phyloP scores from a whole-genome alignment of 768 basidiomycete species.

The Crucibulum laeve region DNA sequence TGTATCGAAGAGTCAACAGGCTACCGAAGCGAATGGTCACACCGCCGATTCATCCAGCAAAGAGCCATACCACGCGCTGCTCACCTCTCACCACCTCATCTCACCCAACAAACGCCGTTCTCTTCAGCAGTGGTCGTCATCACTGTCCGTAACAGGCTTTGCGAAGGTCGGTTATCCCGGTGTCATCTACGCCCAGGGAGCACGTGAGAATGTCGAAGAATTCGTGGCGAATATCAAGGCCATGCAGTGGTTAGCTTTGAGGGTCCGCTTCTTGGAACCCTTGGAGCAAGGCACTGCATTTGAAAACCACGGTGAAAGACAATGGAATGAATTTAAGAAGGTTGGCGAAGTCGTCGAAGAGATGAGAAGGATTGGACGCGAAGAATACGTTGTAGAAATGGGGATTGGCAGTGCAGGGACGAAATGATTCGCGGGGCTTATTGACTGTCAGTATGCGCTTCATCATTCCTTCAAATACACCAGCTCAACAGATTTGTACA shows the following conservation, averaged over 20 bases:
- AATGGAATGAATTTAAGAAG: slow-evolving; percentile 66
- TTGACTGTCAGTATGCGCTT: no score
- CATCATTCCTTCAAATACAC: no score
- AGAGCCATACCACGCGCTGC: slow-evolving; percentile 49
- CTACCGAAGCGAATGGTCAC: neutral
- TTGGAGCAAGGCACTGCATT: slow-evolving; percentile 10
- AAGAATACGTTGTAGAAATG: slow-evolving; percentile 54
- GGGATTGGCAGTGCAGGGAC: slow-evolving; percentile 50
- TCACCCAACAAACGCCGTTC: slow-evolving; percentile 61
- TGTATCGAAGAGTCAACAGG: neutral
- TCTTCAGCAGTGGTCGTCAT: slow-evolving; percentile 50
- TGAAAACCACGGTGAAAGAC: neutral
- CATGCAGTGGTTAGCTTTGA: slow-evolving; percentile 78
- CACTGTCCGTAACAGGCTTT: slow-evolving; percentile 56
- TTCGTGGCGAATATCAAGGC: slow-evolving; percentile 64
- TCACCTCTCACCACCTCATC: slow-evolving; percentile 71
- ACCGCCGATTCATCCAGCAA: slow-evolving; percentile 5
- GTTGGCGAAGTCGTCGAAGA: slow-evolving; percentile 66
- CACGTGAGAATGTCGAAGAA: slow-evolving; percentile 46
- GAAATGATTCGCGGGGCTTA: slow-evolving; percentile 3
- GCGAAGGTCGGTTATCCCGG: slow-evolving; percentile 76
- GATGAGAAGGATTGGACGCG: slow-evolving; percentile 55
- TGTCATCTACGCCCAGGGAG: slow-evolving; percentile 68
- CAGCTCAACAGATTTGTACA: no score
- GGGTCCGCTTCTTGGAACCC: slow-evolving; percentile 56